Evolutionary conservation across 2,329 filamentous ascomycete genomes (phyloP).

Genomic region (Xylariales sp.): DNA sequence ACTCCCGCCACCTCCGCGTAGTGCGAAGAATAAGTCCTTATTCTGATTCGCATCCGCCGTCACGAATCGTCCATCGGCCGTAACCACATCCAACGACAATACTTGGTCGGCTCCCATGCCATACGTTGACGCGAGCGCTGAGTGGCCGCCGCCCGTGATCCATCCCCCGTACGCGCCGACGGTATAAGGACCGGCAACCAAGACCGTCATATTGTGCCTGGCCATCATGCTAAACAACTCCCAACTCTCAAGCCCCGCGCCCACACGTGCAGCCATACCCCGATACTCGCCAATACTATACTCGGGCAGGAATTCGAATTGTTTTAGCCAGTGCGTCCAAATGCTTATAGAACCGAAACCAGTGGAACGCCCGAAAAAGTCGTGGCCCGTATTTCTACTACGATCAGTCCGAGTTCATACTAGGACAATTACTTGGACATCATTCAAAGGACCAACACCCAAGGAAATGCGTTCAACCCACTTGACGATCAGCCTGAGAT

Average conservation of each 20-base stretch:
- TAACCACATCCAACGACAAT: conserved; percentile 60
- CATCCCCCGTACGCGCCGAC: conserved; percentile 62
- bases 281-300: conserved; percentile 49
- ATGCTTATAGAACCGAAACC: conserved; percentile 60
- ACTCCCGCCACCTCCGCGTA: conserved; percentile 62
- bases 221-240: conserved; percentile 49
- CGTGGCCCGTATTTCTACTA: conserved; percentile 59
- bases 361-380: conserved; percentile 59
- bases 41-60: conserved; percentile 60
- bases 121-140: conserved; percentile 56
- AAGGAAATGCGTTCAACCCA: conserved; percentile 32
- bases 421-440: neutral
- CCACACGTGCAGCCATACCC: conserved; percentile 50
- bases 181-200: conserved; percentile 50
- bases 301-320: conserved; percentile 51
- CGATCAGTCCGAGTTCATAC: neutral
- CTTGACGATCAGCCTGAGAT: conserved; percentile 55
- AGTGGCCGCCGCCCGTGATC: conserved; percentile 63
- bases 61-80: conserved; percentile 58
- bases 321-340: conserved; percentile 63
- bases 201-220: conserved; percentile 48
- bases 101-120: conserved; percentile 65
- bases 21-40: conserved; percentile 67
- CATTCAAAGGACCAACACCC: no score
- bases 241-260: conserved; percentile 52